These are phyloP conservation scores for Nothophoma quercina DNA, from an alignment of 2,329 filamentous ascomycete species.

Conservation along the genomic window DNA sequence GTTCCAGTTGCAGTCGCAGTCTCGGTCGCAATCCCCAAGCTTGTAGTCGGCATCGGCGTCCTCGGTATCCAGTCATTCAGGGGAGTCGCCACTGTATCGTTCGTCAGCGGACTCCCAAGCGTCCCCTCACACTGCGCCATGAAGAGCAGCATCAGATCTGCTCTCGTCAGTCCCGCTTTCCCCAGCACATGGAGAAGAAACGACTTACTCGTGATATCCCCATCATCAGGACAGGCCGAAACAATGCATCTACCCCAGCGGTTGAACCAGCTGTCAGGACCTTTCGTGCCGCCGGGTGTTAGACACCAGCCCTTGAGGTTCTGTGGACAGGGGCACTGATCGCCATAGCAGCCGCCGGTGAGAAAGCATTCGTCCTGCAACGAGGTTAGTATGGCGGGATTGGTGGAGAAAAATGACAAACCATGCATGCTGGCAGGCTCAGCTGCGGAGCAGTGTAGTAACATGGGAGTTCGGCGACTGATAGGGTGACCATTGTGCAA, in stretches of 20 bases:
- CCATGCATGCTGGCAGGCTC: conserved; percentile 6
- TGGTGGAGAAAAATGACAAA: not conserved
- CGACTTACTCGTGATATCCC: not conserved
- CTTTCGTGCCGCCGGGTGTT: not conserved
- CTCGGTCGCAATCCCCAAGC: not conserved
- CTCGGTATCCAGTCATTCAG: not conserved
- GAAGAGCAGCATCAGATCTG: conserved; percentile 4
- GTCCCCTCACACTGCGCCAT: conserved; percentile 1
- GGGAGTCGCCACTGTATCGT: conserved; percentile 2
- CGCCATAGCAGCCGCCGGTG: not conserved
- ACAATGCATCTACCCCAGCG: not conserved
- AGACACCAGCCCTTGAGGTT: conserved; percentile 10
- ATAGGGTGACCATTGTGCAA: not conserved
- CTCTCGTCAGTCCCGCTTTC: not conserved
- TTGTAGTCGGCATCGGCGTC: not conserved
- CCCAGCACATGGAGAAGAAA: too few species aligned
- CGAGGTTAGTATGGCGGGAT: not conserved
- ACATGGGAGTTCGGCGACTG: not conserved
- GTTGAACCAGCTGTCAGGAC: conserved; percentile 3
- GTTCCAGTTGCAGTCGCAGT: not conserved
- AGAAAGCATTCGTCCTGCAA: not conserved
- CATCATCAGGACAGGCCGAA: not conserved
- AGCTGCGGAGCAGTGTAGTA: not conserved
- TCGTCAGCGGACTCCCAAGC: not conserved
- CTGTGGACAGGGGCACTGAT: not conserved